Evolutionary conservation across 495 filamentous ascomycete genomes (phyloP), one percentile per base, ranked within the genome.

Genomic region (Halenospora varia): DNA sequence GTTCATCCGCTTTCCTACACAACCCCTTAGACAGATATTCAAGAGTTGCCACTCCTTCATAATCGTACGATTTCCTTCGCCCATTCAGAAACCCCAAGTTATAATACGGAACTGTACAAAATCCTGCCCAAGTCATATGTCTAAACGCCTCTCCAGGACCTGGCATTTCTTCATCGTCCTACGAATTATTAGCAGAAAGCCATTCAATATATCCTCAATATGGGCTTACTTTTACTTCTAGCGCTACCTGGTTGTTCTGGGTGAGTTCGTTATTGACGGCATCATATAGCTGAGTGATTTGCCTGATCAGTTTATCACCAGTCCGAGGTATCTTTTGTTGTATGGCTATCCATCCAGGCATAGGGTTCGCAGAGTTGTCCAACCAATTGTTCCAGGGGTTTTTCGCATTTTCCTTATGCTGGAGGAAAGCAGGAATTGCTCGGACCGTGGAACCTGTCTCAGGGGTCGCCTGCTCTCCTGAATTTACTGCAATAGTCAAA

Each of bases 261-360:
- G 18, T 39, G 26, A 55, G 22, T 20, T 10, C 8, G n/a, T 22
- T 18, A 17, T 44, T 20, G 1, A 55, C 3, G 3, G 29, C n/a
- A n/a, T 55, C 52, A 25, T 45, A 55, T 25, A 26, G n/a, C 15
- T 9, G 17, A 23, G 18, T 24, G 13, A 20, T 45, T 23, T 46
- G 20, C 20, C 39, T 44, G 22, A 22, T 44, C 35, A 55, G 1
- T 19, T 17, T 3, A 24, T 55, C 39, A 23, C 52, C 52, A 9
- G 45, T 3, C 24, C 29, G 29, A 10, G 52, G 35, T 23, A 55
- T 55, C 52, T 46, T 55, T 23, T 55, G 52, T n/a, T 55, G 39
- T 23, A 55, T 45, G 17, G 17, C 29, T 4, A 55, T 8, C 3
- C 29, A 44, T 25, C 10, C 11, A 15, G 13, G 13, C 1, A 2